Conservation (phyloP, 257 asterid genomes). For the Eucommia ulmoides region DNA sequence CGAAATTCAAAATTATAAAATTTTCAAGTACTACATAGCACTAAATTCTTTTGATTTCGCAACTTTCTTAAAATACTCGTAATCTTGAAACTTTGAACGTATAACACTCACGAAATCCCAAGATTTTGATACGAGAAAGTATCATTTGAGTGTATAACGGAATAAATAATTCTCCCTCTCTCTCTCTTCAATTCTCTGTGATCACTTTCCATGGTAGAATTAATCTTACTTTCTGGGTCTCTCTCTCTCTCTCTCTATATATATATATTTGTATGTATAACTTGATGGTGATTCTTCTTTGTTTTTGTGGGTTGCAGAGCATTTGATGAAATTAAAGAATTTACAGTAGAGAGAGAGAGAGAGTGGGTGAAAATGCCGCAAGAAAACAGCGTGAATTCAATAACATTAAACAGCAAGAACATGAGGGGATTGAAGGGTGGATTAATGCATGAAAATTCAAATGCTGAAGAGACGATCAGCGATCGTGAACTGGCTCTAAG, state of each 20-base stretch:
- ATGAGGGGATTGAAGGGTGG: conserved; percentile 55
- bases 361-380: conserved; percentile 45
- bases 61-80: no score
- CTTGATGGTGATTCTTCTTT: background rate
- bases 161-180: background rate
- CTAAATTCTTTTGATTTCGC: no score
- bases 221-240: background rate
- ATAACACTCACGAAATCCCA: no score
- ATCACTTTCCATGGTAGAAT: background rate
- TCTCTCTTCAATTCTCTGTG: background rate
- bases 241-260: background rate
- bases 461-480: conserved; percentile 45
- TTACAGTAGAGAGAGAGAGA: background rate
- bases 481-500: conserved; percentile 74
- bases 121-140: no score
- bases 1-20: no score
- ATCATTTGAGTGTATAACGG: background rate
- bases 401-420: conserved; percentile 45
- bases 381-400: conserved; percentile 25
- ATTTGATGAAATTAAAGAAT: background rate
- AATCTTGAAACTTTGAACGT: no score
- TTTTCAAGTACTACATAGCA: no score
- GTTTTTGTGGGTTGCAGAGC: background rate
- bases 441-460: conserved; percentile 18
- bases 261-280: background rate